Evolutionary conservation across 2,329 filamentous ascomycete genomes (phyloP).

Genomic region (Trichoderma oligosporum): DNA sequence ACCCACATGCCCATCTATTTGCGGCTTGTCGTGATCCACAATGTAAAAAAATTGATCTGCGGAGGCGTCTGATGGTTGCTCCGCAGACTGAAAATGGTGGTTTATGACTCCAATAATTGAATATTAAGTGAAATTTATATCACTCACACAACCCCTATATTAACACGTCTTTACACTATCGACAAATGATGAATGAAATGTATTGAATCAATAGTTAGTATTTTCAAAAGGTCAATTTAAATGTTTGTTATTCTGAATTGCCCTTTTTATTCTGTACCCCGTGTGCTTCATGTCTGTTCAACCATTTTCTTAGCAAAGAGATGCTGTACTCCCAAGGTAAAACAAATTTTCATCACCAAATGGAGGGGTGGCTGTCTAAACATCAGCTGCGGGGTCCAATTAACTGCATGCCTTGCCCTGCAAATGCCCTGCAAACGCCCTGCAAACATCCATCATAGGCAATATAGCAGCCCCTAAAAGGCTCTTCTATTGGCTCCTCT

Average conservation of each 20-base stretch:
- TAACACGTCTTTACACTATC: too few relatives aligned
- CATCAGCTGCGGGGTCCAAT: constrained; percentile 13
- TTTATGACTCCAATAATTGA: too few relatives aligned
- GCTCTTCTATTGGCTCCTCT: constrained; percentile 6
- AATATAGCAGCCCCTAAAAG: not conserved
- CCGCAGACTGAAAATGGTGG: not conserved
- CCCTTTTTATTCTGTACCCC: too few relatives aligned
- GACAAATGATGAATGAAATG: too few relatives aligned
- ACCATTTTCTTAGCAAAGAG: too few relatives aligned
- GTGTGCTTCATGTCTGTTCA: too few relatives aligned
- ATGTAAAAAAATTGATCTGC: constrained; percentile 13
- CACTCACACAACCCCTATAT: too few relatives aligned
- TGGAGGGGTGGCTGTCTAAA: constrained; percentile 5
- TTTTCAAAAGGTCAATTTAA: too few relatives aligned
- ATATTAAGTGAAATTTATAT: too few relatives aligned
- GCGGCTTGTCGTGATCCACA: constrained; percentile 12
- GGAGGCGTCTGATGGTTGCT: constrained; percentile 10
- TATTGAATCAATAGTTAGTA: too few relatives aligned
- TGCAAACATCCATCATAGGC: constrained; percentile 18
- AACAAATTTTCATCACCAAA: not conserved
- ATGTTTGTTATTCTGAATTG: too few relatives aligned
- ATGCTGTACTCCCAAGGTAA: not conserved
- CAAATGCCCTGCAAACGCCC: constrained; percentile 6
- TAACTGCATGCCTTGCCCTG: constrained; percentile 1
- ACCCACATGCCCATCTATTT: not conserved